Base-by-base conservation (phyloP, 306 rosid species). In the Delonix regia region DNA sequence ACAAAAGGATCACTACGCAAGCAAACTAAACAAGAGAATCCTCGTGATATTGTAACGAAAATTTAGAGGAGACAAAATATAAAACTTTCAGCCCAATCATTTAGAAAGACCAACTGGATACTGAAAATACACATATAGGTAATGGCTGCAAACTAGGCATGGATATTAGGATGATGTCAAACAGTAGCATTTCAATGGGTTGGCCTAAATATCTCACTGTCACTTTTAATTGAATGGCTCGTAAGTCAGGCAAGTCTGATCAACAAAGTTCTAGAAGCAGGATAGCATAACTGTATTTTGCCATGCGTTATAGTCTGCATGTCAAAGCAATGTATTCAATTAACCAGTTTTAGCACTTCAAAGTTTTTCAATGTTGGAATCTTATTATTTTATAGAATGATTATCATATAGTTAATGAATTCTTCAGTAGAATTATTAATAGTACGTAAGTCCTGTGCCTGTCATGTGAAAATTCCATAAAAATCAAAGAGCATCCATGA, bases 391-490 rank as follows among this genome's bases (percentile, higher is more conserved):
- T 38, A 71, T 52, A 63, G 49, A 6, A 19, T 34, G 22, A 63
- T 65, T 62, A 64, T 41, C 48, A 66, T 44, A 55, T 6, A 33
- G 44, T 28, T 21, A 65, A 75, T 24, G 45, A 59, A 39, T 63
- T 80, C n/a, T 62, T 62, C 52, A 48, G 11, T 33, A 48, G 16
- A 25, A 47, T 8, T 70, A 70, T 5, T 16, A 53, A 80, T 6
- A 2, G 11, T 28, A 21, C 57, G 66, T n/a, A 57, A 34, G 36
- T 18, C 30, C 19, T 66, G 30, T 44, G 51, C 15, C 49, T 56
- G 16, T 57, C 69, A 57, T 28, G 5, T 25, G 16, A 53, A 60
- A 51, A 11, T 42, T 44, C 47, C 48, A 13, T 15, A 44, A 59
- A 24, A 44, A 22, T 41, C 22, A 18, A 74, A 52, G 21, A 55